Percentiles rank a stretch among this genome's conserved stretches.
Conservation (phyloP, 1,284 basidiomycete genomes). For the Cryptococcus amylolentus region DNA sequence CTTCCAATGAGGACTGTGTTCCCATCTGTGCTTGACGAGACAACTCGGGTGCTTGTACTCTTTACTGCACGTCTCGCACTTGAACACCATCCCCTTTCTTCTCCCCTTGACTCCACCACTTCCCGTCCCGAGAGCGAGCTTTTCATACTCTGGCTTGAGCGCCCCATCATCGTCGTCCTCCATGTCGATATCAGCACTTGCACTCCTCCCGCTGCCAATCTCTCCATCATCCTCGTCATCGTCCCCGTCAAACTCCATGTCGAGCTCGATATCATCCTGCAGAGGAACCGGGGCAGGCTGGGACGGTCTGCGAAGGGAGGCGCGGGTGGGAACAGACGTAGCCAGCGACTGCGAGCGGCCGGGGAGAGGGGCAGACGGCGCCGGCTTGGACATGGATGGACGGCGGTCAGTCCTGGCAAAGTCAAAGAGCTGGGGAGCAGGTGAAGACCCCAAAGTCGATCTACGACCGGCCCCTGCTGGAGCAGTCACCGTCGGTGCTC, state of each 20-base stretch:
- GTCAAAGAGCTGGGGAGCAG: conserved; percentile 42
- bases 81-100: conserved; percentile 73
- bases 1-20: conserved; percentile 95
- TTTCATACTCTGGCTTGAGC: conserved; percentile 29
- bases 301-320: background rate
- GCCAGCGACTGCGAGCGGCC: conserved; percentile 21
- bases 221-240: conserved; percentile 22
- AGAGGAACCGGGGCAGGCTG: conserved; percentile 11
- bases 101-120: conserved; percentile 56
- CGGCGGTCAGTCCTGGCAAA: conserved; percentile 45
- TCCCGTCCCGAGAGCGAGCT: conserved; percentile 45
- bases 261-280: conserved; percentile 44
- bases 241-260: conserved; percentile 44
- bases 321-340: conserved; percentile 31
- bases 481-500: conserved; percentile 27
- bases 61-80: conserved; percentile 90
- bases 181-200: conserved; percentile 37
- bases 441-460: conserved; percentile 23
- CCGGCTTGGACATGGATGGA: conserved; percentile 8
- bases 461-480: conserved; percentile 29
- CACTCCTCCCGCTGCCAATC: conserved; percentile 24
- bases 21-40: conserved; percentile 95
- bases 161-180: conserved; percentile 25
- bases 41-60: conserved; percentile 93
- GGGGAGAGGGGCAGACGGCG: conserved; percentile 3